Conservation (phyloP, 2,329 filamentous ascomycete genomes). For the Botrytis cinerea region DNA sequence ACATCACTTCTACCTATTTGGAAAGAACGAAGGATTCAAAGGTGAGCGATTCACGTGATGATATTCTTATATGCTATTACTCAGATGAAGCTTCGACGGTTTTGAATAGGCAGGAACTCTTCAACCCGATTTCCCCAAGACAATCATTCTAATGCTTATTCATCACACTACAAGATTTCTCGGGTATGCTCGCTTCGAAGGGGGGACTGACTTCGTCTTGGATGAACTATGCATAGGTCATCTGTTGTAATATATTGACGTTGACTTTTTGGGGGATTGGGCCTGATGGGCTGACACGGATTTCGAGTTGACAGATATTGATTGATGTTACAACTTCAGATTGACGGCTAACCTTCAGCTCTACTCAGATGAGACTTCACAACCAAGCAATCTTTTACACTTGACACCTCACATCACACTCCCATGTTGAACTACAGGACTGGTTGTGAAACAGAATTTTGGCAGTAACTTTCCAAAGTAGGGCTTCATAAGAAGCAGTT, state of each 20-base stretch:
- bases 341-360: not conserved
- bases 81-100: not conserved
- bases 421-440: not conserved
- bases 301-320: not conserved
- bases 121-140: too few relatives aligned
- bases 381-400: not conserved
- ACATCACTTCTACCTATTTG: not conserved
- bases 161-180: too few relatives aligned
- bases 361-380: not conserved
- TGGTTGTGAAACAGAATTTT: not conserved
- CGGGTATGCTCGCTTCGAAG: too few relatives aligned
- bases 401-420: not conserved
- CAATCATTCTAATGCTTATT: too few relatives aligned
- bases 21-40: not conserved
- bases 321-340: not conserved
- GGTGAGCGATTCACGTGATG: not conserved
- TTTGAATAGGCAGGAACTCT: not conserved
- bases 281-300: not conserved
- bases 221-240: too few relatives aligned
- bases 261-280: too few relatives aligned
- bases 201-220: too few relatives aligned
- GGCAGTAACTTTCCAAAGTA: not conserved
- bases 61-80: not conserved
- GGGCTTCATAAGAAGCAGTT: not conserved
- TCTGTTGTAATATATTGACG: too few relatives aligned